These are phyloP conservation scores for Macadamia tetraphylla DNA, from an alignment of 164 flowering plant species.

Conservation along the genomic window DNA sequence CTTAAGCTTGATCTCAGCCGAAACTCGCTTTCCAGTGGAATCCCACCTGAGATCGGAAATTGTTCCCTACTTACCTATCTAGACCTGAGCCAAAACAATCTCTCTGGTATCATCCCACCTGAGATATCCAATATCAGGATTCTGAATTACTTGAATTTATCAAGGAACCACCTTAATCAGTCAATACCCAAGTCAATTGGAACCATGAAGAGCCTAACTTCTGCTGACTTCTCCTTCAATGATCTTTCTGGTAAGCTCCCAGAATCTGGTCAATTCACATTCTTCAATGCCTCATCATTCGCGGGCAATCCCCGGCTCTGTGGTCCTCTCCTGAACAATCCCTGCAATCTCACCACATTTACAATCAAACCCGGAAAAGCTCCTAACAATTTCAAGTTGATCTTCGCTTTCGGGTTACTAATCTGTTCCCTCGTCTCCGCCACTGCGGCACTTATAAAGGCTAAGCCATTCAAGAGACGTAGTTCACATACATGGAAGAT, in stretches of 20 bases:
- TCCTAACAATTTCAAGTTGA: slow-evolving; percentile 51
- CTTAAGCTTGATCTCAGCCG: slow-evolving; percentile 64
- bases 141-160: slow-evolving; percentile 73
- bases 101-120: slow-evolving; percentile 70
- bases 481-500: slow-evolving; percentile 59
- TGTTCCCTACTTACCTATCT: slow-evolving; percentile 62
- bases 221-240: slow-evolving; percentile 91
- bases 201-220: slow-evolving; percentile 75
- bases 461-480: slow-evolving; percentile 41
- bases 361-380: slow-evolving; percentile 23
- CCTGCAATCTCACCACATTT: slow-evolving; percentile 55
- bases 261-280: slow-evolving; percentile 70
- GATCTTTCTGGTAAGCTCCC: slow-evolving; percentile 82
- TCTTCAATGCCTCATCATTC: slow-evolving; percentile 77
- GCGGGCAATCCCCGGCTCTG: slow-evolving; percentile 84
- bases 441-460: slow-evolving; percentile 44
- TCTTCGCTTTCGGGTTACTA: slow-evolving; percentile 65
- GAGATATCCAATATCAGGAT: slow-evolving; percentile 55
- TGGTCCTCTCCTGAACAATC: slow-evolving; percentile 59
- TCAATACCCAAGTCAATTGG: slow-evolving; percentile 71
- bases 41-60: slow-evolving; percentile 66
- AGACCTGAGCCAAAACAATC: slow-evolving; percentile 79
- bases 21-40: slow-evolving; percentile 49
- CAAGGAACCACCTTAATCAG: slow-evolving; percentile 65
- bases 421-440: slow-evolving; percentile 66